Percentiles rank a stretch among this genome's conserved stretches.
Evolutionary conservation across 352 stramenopile genomes (phyloP).

Genomic region (Hyaloperonospora arabidopsidis): DNA sequence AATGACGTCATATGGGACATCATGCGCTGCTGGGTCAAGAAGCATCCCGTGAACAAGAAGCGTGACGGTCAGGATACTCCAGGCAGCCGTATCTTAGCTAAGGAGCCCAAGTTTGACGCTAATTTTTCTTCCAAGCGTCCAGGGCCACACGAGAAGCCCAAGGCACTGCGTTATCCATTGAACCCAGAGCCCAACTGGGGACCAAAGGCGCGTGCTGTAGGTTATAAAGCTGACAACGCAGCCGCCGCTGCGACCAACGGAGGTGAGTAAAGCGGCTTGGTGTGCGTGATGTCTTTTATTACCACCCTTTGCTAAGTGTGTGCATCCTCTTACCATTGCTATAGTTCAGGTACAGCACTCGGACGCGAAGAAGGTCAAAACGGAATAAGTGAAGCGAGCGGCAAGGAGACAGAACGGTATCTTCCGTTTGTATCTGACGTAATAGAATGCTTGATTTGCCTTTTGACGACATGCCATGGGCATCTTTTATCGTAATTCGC

Average conservation of each 20-base stretch:
- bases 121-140: slow-evolving; percentile 72
- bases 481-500: no score
- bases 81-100: slow-evolving; percentile 79
- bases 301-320: slow-evolving; percentile 9
- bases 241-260: slow-evolving; percentile 15
- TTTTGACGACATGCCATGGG: no score
- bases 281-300: background rate
- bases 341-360: slow-evolving; percentile 43
- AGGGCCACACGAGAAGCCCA: slow-evolving; percentile 70
- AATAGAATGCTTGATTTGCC: no score
- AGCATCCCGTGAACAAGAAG: slow-evolving; percentile 90
- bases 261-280: slow-evolving; percentile 14
- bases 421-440: no score
- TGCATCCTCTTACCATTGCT: slow-evolving; percentile 6
- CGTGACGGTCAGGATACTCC: slow-evolving; percentile 67
- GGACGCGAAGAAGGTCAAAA: slow-evolving; percentile 78
- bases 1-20: slow-evolving; percentile 98
- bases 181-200: slow-evolving; percentile 97
- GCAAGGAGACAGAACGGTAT: no score
- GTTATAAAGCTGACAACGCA: slow-evolving; percentile 41
- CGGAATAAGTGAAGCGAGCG: no score
- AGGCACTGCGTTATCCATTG: slow-evolving; percentile 88
- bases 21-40: slow-evolving; percentile 93
- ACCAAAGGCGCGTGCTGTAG: slow-evolving; percentile 86
- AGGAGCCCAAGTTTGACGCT: slow-evolving; percentile 78